Percentiles rank a stretch among this genome's conserved stretches.
These are phyloP conservation scores for Annona cherimola DNA, from an alignment of 164 flowering plant species.

Conservation along the genomic window DNA sequence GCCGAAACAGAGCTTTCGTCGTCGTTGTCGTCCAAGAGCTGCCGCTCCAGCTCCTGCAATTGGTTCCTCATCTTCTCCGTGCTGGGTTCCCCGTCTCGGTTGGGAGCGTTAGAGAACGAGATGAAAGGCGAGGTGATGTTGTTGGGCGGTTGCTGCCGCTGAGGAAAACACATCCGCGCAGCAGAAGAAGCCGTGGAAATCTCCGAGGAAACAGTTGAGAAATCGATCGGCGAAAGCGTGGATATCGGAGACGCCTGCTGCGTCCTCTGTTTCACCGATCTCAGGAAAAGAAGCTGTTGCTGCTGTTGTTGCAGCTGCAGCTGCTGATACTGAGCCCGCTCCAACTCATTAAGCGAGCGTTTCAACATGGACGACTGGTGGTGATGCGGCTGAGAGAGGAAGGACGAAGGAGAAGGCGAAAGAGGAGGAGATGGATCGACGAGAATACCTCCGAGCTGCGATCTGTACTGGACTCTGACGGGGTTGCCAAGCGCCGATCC, in stretches of 20 bases:
- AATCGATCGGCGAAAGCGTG: slow-evolving; percentile 44
- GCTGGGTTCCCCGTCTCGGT: slow-evolving; percentile 20
- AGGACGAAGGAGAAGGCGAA: slow-evolving; percentile 27
- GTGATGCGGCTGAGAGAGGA: slow-evolving; percentile 19
- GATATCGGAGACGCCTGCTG: slow-evolving; percentile 48
- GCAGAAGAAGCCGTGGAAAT: slow-evolving; percentile 14
- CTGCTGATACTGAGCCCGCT: slow-evolving; percentile 22
- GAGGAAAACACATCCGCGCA: slow-evolving; percentile 20
- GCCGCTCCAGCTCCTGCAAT: slow-evolving; percentile 69
- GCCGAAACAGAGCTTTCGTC: slow-evolving; percentile 44
- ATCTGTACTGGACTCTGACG: slow-evolving; percentile 12
- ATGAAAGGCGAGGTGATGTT: slow-evolving; percentile 10
- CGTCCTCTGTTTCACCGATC: slow-evolving; percentile 62
- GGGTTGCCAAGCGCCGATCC: slow-evolving; percentile 2
- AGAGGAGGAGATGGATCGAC: slow-evolving; percentile 15
- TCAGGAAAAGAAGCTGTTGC: slow-evolving; percentile 23
- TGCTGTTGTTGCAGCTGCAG: background rate
- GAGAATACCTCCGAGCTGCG: slow-evolving; percentile 12
- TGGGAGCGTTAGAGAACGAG: slow-evolving; percentile 12
- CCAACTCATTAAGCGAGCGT: slow-evolving; percentile 48
- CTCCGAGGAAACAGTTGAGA: slow-evolving; percentile 23
- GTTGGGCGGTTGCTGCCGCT: background rate
- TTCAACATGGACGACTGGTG: slow-evolving; percentile 37
- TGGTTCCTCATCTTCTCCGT: slow-evolving; percentile 52
- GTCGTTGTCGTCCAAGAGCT: slow-evolving; percentile 57